A percentile compares a stretch with the other conserved stretches of the same genome.
Conservation (phyloP, 169 alveolate species). For the Eimeria tenella region DNA sequence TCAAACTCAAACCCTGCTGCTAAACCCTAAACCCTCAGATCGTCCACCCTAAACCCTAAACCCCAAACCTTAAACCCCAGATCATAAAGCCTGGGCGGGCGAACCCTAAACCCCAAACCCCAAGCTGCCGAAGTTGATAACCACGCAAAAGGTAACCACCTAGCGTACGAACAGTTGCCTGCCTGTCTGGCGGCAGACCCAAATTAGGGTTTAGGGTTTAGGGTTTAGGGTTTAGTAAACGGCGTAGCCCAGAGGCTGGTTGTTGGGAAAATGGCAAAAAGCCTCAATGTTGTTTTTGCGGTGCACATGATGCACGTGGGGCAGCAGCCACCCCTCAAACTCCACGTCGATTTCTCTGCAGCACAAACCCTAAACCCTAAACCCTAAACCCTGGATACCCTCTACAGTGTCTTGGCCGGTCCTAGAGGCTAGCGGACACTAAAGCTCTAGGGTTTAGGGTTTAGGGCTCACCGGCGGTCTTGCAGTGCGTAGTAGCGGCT, state of each 20-base stretch:
- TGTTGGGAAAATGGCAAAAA: conserved; percentile 58
- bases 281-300: conserved; percentile 21
- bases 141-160: background rate
- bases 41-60: too few species aligned
- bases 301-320: conserved; percentile 77
- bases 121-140: background rate
- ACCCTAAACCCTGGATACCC: background rate
- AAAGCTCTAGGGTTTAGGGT: background rate
- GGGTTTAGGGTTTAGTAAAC: conserved; percentile 56
- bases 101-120: too few species aligned
- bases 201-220: conserved; percentile 11
- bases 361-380: background rate
- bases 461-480: conserved; percentile 75
- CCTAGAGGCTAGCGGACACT: background rate
- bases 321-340: conserved; percentile 80
- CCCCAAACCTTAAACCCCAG: too few species aligned
- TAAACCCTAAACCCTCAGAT: too few species aligned
- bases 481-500: conserved; percentile 76
- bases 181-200: background rate
- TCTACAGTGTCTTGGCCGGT: background rate
- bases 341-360: conserved; percentile 67
- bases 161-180: background rate
- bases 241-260: conserved; percentile 48
- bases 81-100: too few species aligned
- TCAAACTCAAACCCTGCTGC: too few species aligned